Percentiles rank a stretch among this genome's conserved stretches.
Evolutionary conservation across 345 rosid genomes (phyloP).

Genomic region (Gossypium thurberi): DNA sequence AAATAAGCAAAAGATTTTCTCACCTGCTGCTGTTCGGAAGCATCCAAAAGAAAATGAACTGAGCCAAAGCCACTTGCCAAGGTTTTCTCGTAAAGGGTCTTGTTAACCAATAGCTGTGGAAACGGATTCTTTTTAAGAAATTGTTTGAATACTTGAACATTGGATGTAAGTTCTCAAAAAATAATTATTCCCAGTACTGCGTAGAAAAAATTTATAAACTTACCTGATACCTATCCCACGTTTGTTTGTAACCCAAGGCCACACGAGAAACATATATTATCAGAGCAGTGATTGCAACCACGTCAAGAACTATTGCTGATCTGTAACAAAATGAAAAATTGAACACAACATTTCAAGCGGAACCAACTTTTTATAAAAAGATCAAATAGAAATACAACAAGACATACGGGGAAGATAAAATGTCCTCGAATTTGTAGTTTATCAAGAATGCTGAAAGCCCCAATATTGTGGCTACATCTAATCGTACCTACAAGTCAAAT

Average conservation of each 20-base stretch:
- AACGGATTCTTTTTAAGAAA: constrained; percentile 16
- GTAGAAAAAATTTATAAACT: constrained; percentile 17
- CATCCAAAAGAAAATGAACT: constrained; percentile 91
- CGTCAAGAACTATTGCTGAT: constrained; percentile 86
- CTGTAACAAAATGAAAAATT: constrained; percentile 31
- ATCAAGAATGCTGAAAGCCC: constrained; percentile 86
- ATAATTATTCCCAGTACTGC: neutral
- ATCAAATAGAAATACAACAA: constrained; percentile 1
- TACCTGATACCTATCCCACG: constrained; percentile 96
- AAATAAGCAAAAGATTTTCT: constrained; percentile 19
- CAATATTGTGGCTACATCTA: constrained; percentile 74
- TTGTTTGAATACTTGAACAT: constrained; percentile 8
- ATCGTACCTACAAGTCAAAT: constrained; percentile 61
- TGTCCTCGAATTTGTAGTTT: constrained; percentile 89
- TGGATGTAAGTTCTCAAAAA: neutral
- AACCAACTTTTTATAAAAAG: neutral
- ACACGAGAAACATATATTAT: constrained; percentile 74
- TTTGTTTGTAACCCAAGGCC: constrained; percentile 93
- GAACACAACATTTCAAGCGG: neutral
- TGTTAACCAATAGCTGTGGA: constrained; percentile 79
- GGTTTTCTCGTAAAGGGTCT: constrained; percentile 92
- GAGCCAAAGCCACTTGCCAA: constrained; percentile 95
- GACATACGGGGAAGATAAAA: constrained; percentile 77
- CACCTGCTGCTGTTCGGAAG: constrained; percentile 94
- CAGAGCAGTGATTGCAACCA: constrained; percentile 69